These are phyloP conservation scores for Gossypium stocksii DNA, from an alignment of 345 rosid species.

Conservation along the genomic window DNA sequence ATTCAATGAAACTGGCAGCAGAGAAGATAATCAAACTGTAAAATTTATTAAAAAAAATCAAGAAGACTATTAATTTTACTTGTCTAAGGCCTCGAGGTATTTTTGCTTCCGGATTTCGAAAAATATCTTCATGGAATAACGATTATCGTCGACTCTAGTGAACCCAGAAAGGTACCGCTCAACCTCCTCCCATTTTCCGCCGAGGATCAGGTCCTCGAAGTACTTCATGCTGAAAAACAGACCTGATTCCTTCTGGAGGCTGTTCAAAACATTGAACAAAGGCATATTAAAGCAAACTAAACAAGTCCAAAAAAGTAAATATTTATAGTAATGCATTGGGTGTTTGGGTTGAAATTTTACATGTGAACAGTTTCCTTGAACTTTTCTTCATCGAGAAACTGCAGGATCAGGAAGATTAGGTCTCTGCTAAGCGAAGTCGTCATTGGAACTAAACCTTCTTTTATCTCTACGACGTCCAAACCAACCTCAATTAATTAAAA, in stretches of 20 bases:
- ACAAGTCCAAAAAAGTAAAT: not conserved
- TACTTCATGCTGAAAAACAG: slow-evolving; percentile 30
- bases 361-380: slow-evolving; percentile 32
- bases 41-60: not conserved
- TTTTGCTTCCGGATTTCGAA: slow-evolving; percentile 44
- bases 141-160: slow-evolving; percentile 34
- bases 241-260: slow-evolving; percentile 44
- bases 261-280: slow-evolving; percentile 12
- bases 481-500: not conserved
- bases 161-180: slow-evolving; percentile 40
- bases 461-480: slow-evolving; percentile 11
- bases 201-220: slow-evolving; percentile 35
- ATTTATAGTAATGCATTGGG: not conserved
- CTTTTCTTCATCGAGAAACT: slow-evolving; percentile 42
- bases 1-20: not conserved
- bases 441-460: slow-evolving; percentile 19
- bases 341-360: slow-evolving; percentile 17
- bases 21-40: not conserved
- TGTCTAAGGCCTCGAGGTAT: slow-evolving; percentile 42
- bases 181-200: slow-evolving; percentile 40
- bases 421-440: slow-evolving; percentile 36
- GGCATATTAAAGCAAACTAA: not conserved
- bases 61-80: slow-evolving; percentile 19
- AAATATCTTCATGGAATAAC: slow-evolving; percentile 36
- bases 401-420: slow-evolving; percentile 38